These are phyloP conservation scores for Spatholobus suberectus DNA, from an alignment of 306 rosid genomes.

Conservation along the genomic window DNA sequence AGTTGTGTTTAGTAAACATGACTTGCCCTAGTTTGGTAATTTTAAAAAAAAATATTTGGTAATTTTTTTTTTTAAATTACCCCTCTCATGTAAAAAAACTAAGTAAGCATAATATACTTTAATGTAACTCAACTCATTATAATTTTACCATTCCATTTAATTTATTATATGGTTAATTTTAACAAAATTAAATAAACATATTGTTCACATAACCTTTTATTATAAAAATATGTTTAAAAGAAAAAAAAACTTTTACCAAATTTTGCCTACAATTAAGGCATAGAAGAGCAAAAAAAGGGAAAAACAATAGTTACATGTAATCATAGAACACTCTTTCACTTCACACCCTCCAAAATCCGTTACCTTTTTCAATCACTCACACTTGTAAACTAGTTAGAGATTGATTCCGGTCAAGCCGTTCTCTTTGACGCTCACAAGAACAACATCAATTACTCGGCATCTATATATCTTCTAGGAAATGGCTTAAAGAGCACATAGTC, in stretches of 20 bases:
- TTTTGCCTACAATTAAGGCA: not conserved
- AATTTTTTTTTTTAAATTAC: too few species aligned
- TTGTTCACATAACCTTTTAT: not conserved
- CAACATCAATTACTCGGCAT: not conserved
- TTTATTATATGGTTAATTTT: too few species aligned
- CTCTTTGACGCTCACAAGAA: not conserved
- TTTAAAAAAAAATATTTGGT: too few species aligned
- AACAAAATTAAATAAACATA: not conserved
- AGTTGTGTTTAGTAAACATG: too few species aligned
- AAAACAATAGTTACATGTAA: too few species aligned
- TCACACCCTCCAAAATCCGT: too few species aligned
- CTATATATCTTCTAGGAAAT: not conserved
- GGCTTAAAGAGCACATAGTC: not conserved
- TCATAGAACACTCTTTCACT: too few species aligned
- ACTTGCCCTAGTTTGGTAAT: too few species aligned
- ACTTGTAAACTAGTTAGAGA: too few species aligned
- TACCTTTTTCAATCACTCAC: too few species aligned
- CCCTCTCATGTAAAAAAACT: too few species aligned
- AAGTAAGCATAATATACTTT: not conserved
- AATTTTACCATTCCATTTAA: not conserved
- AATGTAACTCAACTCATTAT: not conserved
- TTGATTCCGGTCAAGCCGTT: too few species aligned
- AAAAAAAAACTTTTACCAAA: not conserved
- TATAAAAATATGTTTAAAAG: not conserved
- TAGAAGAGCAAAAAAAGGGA: not conserved